Evolutionary conservation across 345 rosid genomes (phyloP).

Genomic region (Rhizophora apiculata): DNA sequence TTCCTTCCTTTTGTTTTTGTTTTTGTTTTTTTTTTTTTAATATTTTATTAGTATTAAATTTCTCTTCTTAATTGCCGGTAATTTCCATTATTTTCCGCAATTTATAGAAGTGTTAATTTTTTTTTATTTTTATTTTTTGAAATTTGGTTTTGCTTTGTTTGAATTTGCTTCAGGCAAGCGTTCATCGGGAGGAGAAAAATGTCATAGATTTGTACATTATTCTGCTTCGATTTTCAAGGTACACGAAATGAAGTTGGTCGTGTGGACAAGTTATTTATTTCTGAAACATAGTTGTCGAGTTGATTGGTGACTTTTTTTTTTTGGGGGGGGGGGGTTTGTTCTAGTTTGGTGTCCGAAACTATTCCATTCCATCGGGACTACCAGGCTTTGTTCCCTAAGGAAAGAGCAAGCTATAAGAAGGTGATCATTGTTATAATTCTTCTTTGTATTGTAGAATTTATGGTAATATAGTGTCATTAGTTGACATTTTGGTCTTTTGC

Average conservation of each 20-base stretch:
- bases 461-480: neutral
- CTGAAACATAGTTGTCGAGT: constrained; percentile 1
- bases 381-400: constrained; percentile 50
- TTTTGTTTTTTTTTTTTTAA: neutral
- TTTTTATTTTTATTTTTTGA: neutral
- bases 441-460: neutral
- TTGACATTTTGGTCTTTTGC: constrained; percentile 13
- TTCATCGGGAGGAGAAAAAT: constrained; percentile 82
- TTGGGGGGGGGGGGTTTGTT: no score
- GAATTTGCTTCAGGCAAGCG: constrained; percentile 50
- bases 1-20: constrained; percentile 1
- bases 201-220: constrained; percentile 85
- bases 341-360: constrained; percentile 89
- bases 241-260: constrained; percentile 6
- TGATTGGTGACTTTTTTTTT: constrained; percentile 5
- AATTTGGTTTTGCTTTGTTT: neutral
- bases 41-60: neutral
- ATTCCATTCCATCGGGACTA: constrained; percentile 92
- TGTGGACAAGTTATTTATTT: neutral
- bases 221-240: constrained; percentile 89
- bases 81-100: neutral
- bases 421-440: constrained; percentile 35
- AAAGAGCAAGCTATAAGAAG: constrained; percentile 59
- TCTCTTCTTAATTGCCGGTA: neutral
- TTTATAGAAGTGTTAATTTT: neutral